Evolutionary conservation across 169 alveolate species (phyloP).

Genomic region (Perkinsus chesapeaki): DNA sequence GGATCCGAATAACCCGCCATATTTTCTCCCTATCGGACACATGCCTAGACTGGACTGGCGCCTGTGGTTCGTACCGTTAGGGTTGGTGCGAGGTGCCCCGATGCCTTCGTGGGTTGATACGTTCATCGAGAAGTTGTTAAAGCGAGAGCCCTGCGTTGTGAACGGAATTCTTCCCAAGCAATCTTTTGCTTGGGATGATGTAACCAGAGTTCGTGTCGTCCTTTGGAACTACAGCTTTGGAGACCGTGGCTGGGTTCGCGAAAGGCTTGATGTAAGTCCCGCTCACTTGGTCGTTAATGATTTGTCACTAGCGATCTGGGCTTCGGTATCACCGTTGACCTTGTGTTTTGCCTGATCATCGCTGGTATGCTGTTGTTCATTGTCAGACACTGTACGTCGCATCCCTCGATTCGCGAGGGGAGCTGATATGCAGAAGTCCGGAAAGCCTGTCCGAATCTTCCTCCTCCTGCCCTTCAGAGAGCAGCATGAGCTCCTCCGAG

Average conservation of each 20-base stretch:
- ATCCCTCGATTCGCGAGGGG: background rate
- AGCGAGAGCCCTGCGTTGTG: background rate
- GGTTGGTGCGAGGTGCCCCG: slow-evolving; percentile 8
- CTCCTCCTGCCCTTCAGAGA: background rate
- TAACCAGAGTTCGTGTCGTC: background rate
- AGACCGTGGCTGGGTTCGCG: background rate
- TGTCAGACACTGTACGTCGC: background rate
- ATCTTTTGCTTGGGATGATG: background rate
- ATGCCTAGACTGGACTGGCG: slow-evolving; percentile 32
- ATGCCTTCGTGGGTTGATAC: background rate
- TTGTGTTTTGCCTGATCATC: background rate
- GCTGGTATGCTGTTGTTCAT: background rate
- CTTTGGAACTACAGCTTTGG: background rate
- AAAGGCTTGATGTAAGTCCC: background rate
- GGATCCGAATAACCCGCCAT: slow-evolving; percentile 11
- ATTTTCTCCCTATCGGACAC: slow-evolving; percentile 21
- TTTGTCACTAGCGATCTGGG: background rate
- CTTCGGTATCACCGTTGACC: background rate
- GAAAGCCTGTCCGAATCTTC: background rate
- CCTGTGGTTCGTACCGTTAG: slow-evolving; percentile 25
- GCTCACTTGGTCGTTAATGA: too few species aligned
- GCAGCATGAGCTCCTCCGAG: background rate
- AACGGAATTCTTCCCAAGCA: background rate
- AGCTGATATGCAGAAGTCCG: background rate
- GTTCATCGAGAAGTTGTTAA: background rate